A percentile compares a stretch with the other conserved stretches of the same genome.
These are phyloP conservation scores for Capsicum baccatum DNA, from an alignment of 257 asterid genomes.

Conservation along the genomic window DNA sequence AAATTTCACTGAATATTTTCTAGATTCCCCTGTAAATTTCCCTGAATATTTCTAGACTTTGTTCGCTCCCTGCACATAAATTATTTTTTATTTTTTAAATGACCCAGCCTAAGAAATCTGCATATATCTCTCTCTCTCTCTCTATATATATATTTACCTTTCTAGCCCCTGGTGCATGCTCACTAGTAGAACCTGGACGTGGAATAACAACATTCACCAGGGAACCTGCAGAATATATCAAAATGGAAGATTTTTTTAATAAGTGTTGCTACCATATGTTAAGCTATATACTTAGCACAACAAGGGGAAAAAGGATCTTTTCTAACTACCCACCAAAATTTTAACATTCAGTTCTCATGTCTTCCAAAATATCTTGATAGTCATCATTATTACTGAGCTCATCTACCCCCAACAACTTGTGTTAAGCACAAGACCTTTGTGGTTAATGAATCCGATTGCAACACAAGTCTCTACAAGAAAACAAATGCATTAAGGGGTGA, in stretches of 20 bases:
- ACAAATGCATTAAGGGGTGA: slow-evolving; percentile 20
- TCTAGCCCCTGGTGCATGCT: slow-evolving; percentile 81
- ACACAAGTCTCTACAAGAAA: slow-evolving; percentile 68
- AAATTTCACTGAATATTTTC: not conserved
- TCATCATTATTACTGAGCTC: slow-evolving; percentile 81
- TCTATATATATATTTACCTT: slow-evolving; percentile 58
- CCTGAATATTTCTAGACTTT: not conserved
- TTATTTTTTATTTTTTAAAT: not conserved
- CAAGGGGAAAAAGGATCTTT: not conserved
- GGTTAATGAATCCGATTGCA: slow-evolving; percentile 60
- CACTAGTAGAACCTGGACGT: slow-evolving; percentile 76
- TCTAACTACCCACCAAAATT: slow-evolving; percentile 50
- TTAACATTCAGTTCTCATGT: slow-evolving; percentile 87
- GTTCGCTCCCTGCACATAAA: not conserved
- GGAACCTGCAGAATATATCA: slow-evolving; percentile 57
- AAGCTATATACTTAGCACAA: slow-evolving; percentile 30
- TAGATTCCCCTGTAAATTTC: not conserved
- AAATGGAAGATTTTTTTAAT: not conserved
- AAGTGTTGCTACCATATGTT: slow-evolving; percentile 34
- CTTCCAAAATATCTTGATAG: slow-evolving; percentile 84
- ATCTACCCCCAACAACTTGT: slow-evolving; percentile 63
- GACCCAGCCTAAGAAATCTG: not conserved
- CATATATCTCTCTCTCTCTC: too few relatives aligned
- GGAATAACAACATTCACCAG: slow-evolving; percentile 82
- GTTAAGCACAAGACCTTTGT: slow-evolving; percentile 89